Evolutionary conservation across 495 filamentous ascomycete species (phyloP).

Genomic region (Margaritispora aquatica): DNA sequence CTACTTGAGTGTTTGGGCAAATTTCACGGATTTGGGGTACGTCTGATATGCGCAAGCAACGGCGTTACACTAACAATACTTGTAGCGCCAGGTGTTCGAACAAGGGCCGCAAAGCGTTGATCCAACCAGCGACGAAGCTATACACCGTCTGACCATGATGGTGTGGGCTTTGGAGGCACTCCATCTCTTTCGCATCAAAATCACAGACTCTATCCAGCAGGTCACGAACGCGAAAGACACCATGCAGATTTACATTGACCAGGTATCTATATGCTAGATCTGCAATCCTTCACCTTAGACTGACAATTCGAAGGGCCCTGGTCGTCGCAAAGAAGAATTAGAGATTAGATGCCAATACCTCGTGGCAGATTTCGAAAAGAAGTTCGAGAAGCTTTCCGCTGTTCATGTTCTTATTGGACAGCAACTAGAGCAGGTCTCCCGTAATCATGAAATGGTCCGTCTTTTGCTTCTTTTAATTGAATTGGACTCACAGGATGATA

Average conservation of each 20-base stretch:
- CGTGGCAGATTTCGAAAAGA: constrained; percentile 19
- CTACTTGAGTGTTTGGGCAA: constrained; percentile 3
- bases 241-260: constrained; percentile 7
- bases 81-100: not conserved
- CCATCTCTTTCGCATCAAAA: constrained; percentile 10
- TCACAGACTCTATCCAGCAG: constrained; percentile 7
- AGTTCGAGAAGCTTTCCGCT: constrained; percentile 7
- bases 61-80: not conserved
- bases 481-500: not conserved
- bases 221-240: constrained; percentile 8
- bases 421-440: constrained; percentile 16
- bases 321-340: constrained; percentile 5
- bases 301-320: constrained; percentile 9
- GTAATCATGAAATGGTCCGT: constrained; percentile 17
- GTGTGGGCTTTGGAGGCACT: constrained; percentile 14
- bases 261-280: not conserved
- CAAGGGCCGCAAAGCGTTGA: constrained; percentile 7
- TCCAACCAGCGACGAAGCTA: constrained; percentile 1
- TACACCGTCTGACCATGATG: constrained; percentile 16
- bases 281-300: not conserved
- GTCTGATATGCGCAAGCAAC: not conserved
- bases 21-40: constrained; percentile 6
- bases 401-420: constrained; percentile 12
- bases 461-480: not conserved
- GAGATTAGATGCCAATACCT: constrained; percentile 14